Percentiles rank a stretch among this genome's conserved stretches.
These are phyloP conservation scores for Melaleuca alternifolia DNA, from an alignment of 345 rosid genomes.

Conservation along the genomic window DNA sequence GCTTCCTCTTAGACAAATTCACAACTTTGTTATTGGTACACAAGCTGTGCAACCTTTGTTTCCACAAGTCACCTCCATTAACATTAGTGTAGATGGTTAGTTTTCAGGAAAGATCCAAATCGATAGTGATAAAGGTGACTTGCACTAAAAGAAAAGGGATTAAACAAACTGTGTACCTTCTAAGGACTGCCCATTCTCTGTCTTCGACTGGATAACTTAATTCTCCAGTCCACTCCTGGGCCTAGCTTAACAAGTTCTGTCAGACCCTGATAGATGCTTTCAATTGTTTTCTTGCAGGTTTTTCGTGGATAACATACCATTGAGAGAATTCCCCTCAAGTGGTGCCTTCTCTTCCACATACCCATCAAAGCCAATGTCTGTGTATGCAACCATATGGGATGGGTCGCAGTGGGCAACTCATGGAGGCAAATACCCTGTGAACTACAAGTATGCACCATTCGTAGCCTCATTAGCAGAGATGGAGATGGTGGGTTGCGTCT, in stretches of 20 bases:
- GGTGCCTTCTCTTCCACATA: slow-evolving; percentile 36
- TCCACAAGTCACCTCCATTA: not conserved
- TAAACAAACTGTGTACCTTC: not conserved
- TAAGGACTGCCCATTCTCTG: not conserved
- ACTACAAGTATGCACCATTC: slow-evolving; percentile 72
- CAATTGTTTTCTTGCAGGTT: slow-evolving; percentile 33
- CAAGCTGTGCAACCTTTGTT: not conserved
- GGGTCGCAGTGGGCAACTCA: slow-evolving; percentile 96
- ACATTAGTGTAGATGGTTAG: not conserved
- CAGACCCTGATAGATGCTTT: not conserved
- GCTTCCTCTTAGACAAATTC: not conserved
- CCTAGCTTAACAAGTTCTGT: not conserved
- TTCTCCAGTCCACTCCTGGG: not conserved
- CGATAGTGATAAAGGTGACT: not conserved
- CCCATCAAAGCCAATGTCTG: slow-evolving; percentile 80
- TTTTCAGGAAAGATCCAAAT: not conserved
- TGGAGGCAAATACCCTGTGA: slow-evolving; percentile 89
- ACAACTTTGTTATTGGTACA: not conserved
- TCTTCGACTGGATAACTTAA: not conserved
- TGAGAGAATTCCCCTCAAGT: slow-evolving; percentile 49
- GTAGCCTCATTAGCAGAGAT: slow-evolving; percentile 49
- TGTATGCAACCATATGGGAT: slow-evolving; percentile 82
- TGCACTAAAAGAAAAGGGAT: not conserved
- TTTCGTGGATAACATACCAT: slow-evolving; percentile 71
- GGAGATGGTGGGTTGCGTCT: slow-evolving; percentile 46